A percentile compares a stretch with the other conserved stretches of the same genome.
These are phyloP conservation scores for Diplodia mutila DNA, from an alignment of 2,329 filamentous ascomycete species.

Conservation along the genomic window DNA sequence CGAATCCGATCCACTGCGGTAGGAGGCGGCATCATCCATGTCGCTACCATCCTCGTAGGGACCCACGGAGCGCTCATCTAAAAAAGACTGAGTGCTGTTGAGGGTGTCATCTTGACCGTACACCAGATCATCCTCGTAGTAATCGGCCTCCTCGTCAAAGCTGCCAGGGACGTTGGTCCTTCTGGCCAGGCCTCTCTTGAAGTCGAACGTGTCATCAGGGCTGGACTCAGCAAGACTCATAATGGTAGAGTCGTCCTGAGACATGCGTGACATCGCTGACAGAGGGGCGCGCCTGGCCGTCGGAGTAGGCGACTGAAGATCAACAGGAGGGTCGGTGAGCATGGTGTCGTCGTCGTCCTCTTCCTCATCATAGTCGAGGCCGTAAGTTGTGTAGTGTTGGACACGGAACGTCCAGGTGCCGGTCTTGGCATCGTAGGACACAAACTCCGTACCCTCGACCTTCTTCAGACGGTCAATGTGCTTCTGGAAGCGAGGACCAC, in stretches of 20 bases:
- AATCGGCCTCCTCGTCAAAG: constrained; percentile 68
- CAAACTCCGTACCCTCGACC: constrained; percentile 79
- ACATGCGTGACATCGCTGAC: constrained; percentile 24
- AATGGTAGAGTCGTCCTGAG: constrained; percentile 39
- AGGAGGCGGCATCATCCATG: constrained; percentile 65
- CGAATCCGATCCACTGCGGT: constrained; percentile 73
- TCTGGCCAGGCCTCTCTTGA: constrained; percentile 54
- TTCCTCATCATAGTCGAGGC: constrained; percentile 71
- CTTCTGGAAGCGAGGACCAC: constrained; percentile 69
- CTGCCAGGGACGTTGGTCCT: constrained; percentile 71
- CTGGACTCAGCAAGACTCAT: constrained; percentile 48
- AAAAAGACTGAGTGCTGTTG: constrained; percentile 72
- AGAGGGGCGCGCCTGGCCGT: constrained; percentile 35
- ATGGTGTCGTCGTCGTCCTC: constrained; percentile 54
- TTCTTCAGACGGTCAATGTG: constrained; percentile 81
- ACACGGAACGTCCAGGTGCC: constrained; percentile 92
- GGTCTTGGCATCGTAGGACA: constrained; percentile 75
- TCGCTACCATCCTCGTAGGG: constrained; percentile 60
- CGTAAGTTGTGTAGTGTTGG: constrained; percentile 97
- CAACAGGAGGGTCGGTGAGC: constrained; percentile 41
- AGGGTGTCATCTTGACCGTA: constrained; percentile 38
- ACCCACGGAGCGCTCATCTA: constrained; percentile 88
- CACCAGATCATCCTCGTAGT: constrained; percentile 58
- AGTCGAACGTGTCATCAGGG: constrained; percentile 60
- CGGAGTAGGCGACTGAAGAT: constrained; percentile 49